These are phyloP conservation scores for Alternaria postmessia DNA, from an alignment of 2,329 filamentous ascomycete species.

Conservation along the genomic window DNA sequence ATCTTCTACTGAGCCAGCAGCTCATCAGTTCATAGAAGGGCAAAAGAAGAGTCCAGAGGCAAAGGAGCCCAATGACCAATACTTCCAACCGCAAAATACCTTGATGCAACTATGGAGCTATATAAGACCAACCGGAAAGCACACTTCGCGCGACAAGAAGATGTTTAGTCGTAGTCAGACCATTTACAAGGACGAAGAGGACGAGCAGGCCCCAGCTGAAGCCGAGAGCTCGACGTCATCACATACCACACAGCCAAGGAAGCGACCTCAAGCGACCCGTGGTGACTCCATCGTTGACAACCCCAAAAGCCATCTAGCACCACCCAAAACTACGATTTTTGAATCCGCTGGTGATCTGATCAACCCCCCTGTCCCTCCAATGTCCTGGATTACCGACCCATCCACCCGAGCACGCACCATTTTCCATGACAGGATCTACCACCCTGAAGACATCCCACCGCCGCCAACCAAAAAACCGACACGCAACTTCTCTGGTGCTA, in stretches of 20 bases:
- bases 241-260: constrained; percentile 28
- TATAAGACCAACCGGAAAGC: constrained; percentile 71
- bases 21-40: constrained; percentile 43
- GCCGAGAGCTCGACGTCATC: constrained; percentile 23
- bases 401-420: constrained; percentile 84
- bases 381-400: constrained; percentile 85
- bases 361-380: constrained; percentile 84
- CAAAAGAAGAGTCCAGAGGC: constrained; percentile 35
- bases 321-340: constrained; percentile 90
- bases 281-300: constrained; percentile 62
- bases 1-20: constrained; percentile 46
- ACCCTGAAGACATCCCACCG: constrained; percentile 89
- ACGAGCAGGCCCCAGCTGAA: constrained; percentile 13
- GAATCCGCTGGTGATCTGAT: constrained; percentile 93
- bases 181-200: constrained; percentile 33
- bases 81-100: constrained; percentile 50
- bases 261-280: constrained; percentile 56
- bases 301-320: constrained; percentile 65
- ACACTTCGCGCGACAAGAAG: constrained; percentile 73
- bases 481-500: constrained; percentile 51
- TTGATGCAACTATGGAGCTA: constrained; percentile 71
- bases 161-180: constrained; percentile 54
- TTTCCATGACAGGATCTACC: constrained; percentile 95
- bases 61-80: constrained; percentile 23
- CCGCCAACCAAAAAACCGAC: constrained; percentile 64